Evolutionary conservation across 805 yeast species (phyloP).

Genomic region (Cyberlindnera bimundalis): DNA sequence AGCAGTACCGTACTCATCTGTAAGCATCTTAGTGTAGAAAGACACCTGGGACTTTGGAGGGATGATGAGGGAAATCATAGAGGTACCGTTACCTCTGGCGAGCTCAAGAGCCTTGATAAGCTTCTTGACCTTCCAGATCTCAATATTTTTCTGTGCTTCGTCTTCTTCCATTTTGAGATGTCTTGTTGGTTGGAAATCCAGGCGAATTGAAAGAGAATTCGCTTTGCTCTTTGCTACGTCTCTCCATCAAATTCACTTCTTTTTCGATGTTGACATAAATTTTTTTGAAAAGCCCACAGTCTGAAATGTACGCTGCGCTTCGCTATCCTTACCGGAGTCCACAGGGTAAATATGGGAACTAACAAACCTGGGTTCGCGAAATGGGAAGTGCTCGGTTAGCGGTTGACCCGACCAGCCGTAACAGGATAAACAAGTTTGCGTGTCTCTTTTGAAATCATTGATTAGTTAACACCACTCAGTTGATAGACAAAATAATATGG

Average conservation of each 20-base stretch:
- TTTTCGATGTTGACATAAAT: conserved; percentile 6
- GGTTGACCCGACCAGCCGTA: not conserved
- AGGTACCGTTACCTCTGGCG: conserved; percentile 98
- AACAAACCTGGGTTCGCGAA: conserved; percentile 1
- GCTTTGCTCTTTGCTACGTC: not conserved
- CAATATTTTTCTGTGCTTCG: conserved; percentile 94
- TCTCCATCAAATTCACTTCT: not conserved
- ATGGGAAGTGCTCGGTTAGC: not conserved
- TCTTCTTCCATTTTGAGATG: conserved; percentile 34
- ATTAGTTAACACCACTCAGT: no score
- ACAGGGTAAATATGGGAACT: conserved; percentile 13
- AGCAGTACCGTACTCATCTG: conserved; percentile 99
- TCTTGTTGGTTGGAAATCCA: not conserved
- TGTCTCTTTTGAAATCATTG: no score
- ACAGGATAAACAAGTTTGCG: no score
- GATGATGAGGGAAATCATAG: conserved; percentile 94
- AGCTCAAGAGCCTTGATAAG: conserved; percentile 79
- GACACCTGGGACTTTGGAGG: conserved; percentile 96
- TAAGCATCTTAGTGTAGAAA: conserved; percentile 81
- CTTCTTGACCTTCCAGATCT: conserved; percentile 98
- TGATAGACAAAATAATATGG: no score
- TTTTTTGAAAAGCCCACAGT: not conserved
- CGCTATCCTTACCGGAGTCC: not conserved
- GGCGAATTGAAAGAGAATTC: not conserved
- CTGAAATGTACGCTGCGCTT: conserved; percentile 9